phyloP scores from a whole-genome alignment of 768 basidiomycete species.

The Inosperma sp. region DNA sequence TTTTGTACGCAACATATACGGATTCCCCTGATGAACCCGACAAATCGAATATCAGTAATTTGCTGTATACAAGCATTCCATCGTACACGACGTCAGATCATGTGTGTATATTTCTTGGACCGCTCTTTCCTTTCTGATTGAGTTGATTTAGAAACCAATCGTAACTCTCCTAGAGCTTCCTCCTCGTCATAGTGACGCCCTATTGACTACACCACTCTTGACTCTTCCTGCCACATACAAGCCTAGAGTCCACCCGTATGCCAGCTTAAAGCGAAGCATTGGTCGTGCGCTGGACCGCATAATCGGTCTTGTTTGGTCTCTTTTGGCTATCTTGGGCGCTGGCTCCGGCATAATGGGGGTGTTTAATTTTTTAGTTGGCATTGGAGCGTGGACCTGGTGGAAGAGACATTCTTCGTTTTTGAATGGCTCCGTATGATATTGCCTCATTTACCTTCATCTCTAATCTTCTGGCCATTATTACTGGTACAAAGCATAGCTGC shows the following conservation, averaged over 20 bases:
- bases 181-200: slow-evolving; percentile 26
- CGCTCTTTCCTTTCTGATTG: neutral
- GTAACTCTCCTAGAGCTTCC: slow-evolving; percentile 68
- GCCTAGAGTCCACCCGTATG: slow-evolving; percentile 51
- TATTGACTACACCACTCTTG: slow-evolving; percentile 39
- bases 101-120: slow-evolving; percentile 38
- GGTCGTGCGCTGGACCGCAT: slow-evolving; percentile 69
- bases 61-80: slow-evolving; percentile 76
- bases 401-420: slow-evolving; percentile 17
- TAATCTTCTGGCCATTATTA: too few relatives aligned
- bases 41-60: slow-evolving; percentile 52
- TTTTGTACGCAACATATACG: slow-evolving; percentile 75
- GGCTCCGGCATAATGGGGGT: slow-evolving; percentile 68
- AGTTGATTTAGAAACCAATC: slow-evolving; percentile 70
- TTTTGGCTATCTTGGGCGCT: slow-evolving; percentile 69
- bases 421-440: neutral
- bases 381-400: slow-evolving; percentile 65
- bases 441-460: neutral
- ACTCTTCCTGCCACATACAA: slow-evolving; percentile 47
- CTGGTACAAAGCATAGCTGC: too few relatives aligned
- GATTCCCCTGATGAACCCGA: slow-evolving; percentile 54
- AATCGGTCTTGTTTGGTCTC: slow-evolving; percentile 77
- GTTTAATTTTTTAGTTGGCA: slow-evolving; percentile 66
- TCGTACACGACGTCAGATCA: slow-evolving; percentile 90
- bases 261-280: slow-evolving; percentile 52